Base-by-base conservation (phyloP, 78 protist genomes). In the Neovahlkampfia damariscottae region DNA sequence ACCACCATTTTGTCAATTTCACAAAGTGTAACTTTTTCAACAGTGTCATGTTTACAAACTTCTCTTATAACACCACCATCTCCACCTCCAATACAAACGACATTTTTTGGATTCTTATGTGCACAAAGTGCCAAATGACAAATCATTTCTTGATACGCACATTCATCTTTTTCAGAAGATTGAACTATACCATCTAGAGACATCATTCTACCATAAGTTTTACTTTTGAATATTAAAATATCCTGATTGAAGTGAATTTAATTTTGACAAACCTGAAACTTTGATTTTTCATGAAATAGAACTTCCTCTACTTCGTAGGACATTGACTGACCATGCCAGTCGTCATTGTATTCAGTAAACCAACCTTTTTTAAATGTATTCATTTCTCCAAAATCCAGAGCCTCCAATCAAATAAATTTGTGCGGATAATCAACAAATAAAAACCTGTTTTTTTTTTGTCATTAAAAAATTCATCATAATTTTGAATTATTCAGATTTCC, bases 1-100 rank as follows among this genome's bases (percentile, higher is more conserved):
- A 83, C 73, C 40, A 94, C 95, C 38, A 5, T 0, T 83, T 66
- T 31, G 76, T 91, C 95, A 67, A 91, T 88, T 34, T 91, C 95
- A 36, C 94, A 88, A n/a, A 89, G 59, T 37, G 85, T 83, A n/a
- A 88, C 81, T 0, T 32, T 7, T 83, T 91, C 87, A 40, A 91
- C 92, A 2, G 34, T 3, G 38, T 40, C 70, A 74, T 94, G 95
- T 76, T 82, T 82, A 32, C 81, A 75, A 39, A 86, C 82, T 74
- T 95, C 97, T 19, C 97, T 87, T 40, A 92, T 41, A 0, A 89
- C 93, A n/a, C 99, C 99, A 62, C 99, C 99, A 50, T 95, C 99
- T 30, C 99, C 99, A 58, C 97, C 99, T 38, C 99, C 99, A n/a
- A 95, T 87, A 36, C 93, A 83, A 34, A 92, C 86, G 28, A 95